These are phyloP conservation scores for Fusarium sp. DNA, from an alignment of 2,329 filamentous ascomycete genomes.

Conservation along the genomic window DNA sequence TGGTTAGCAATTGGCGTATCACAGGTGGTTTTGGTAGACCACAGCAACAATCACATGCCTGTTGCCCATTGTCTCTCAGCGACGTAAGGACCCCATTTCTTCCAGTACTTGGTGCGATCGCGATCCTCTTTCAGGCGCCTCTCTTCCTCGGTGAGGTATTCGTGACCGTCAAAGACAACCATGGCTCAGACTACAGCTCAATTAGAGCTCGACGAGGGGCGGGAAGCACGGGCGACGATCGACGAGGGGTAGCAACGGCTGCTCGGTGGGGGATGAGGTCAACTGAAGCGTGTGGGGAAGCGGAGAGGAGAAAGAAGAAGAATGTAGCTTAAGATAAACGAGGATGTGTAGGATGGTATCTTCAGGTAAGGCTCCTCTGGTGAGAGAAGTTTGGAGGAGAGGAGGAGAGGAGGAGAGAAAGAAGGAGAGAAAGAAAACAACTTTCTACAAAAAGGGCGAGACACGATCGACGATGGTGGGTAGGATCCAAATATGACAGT, in stretches of 20 bases:
- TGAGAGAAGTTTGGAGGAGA: constrained; percentile 3
- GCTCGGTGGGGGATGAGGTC: constrained; percentile 31
- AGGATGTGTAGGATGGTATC: constrained; percentile 4
- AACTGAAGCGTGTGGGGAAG: constrained; percentile 37
- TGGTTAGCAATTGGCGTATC: constrained; percentile 40
- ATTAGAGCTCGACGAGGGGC: constrained; percentile 25
- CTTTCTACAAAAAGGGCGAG: constrained; percentile 25
- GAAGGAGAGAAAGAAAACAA: constrained; percentile 30
- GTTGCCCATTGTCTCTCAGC: constrained; percentile 96
- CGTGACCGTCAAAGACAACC: constrained; percentile 89
- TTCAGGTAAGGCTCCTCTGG: constrained; percentile 27
- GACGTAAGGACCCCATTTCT: constrained; percentile 96
- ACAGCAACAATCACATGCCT: constrained; percentile 60
- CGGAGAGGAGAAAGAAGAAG: constrained; percentile 15
- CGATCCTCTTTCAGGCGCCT: constrained; percentile 87
- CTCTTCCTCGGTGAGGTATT: constrained; percentile 90
- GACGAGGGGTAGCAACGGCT: constrained; percentile 35
- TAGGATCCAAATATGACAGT: constrained; percentile 39
- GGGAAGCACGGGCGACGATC: constrained; percentile 36
- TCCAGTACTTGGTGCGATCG: constrained; percentile 90
- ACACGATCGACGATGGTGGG: constrained; percentile 41
- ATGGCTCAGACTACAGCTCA: constrained; percentile 57
- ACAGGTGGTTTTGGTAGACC: constrained; percentile 9
- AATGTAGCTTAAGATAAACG: constrained; percentile 13
- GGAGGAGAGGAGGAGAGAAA: constrained; percentile 18